Evolutionary conservation across 345 rosid genomes (phyloP), one percentile per base, ranked within the genome.

Genomic region (Hevea brasiliensis): DNA sequence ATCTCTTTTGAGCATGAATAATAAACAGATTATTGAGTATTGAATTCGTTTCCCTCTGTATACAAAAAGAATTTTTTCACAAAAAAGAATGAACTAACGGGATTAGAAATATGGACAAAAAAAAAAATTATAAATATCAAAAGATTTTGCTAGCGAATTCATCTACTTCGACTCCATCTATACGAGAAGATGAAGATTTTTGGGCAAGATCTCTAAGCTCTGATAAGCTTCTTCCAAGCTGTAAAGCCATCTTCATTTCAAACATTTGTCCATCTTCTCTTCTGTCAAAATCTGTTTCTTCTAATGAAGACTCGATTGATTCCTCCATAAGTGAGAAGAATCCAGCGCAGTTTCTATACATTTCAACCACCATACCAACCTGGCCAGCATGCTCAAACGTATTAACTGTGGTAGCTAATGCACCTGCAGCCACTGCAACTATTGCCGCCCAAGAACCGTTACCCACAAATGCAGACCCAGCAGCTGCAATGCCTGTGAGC

Each of bases 361-460:
- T 85, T 72, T 87, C 90, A 15, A 87, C 51, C 65, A 85, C 88
- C 88, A 85, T 87, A 7, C 90, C 90, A 1, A 87, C 83, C 71
- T 87, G 90, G 5, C 70, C 82, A 0, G 82, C 88, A 18, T 87
- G 88, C 68, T 87, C 88, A 0, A 85, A 66, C 2, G 79, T 67
- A 55, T 81, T 85, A 4, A 84, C 81, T 2, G 68, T 47, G 8
- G 57, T 50, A 11, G 86, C 84, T 62, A 84, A 41, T 12, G 85
- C 82, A 1, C 90, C 90, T 0, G 82, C 84, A 0, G 70, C 27
- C 8, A 65, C 83, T 0, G 85, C 88, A 61, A 74, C 79, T 0
- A 41, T 10, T 1, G 72, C 80, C 0, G 83, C 83, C 67, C 41
- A 78, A 0, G 78, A 40, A 10, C 37, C 57, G 13, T 75, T 71